Evolutionary conservation across 164 flowering plant genomes (phyloP), one percentile per base, ranked within the genome.

Genomic region (Paratinospora sagittata): DNA sequence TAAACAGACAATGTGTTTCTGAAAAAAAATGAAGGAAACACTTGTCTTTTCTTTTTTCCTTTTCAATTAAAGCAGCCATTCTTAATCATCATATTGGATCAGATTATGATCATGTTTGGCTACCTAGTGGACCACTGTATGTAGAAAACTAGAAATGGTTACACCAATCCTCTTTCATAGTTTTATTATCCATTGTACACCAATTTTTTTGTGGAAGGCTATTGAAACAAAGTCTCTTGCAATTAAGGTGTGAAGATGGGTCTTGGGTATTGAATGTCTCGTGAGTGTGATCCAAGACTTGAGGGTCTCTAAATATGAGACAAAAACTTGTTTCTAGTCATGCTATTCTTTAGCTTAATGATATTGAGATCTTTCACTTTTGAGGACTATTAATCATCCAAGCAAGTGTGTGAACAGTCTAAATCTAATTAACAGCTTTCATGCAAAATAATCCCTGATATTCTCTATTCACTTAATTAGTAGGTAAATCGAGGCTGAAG

Each of bases 401-500:
- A 41, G 12, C 23, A 8, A 52, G 19, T 52, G 57, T 1, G 45
- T 52, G 21, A n/a, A 5, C n/a, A 17, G 14, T 52, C 8, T 17
- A 2, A 19, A 52, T 52, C 21, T 52, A 17, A 52, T 52, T n/a
- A 16, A 52, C 23, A 16, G 23, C 17, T 6, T 52, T 52, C 7
- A 52, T 6, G 21, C 19, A 17, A 19, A 52, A 41, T 41, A 41
- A 6, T 52, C 60, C 19, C 6, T 17, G 5, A 49, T 11, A 55
- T 13, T 37, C 26, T 66, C 61, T 11, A 21, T 43, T 26, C 27
- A 19, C 65, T 72, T 21, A n/a, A n/a, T n/a, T 12, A 72, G 24
- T 61, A 94, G 98, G 93, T 0, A 95, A 92, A 71, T 62, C 87
- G 3, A 87, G 70, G 74, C 78, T 87, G 74, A 95, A 89, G 70